Evolutionary conservation across 371 early-diverging fungal species (phyloP), one percentile per base, ranked within the genome.

Genomic region (Mucor ambiguus): DNA sequence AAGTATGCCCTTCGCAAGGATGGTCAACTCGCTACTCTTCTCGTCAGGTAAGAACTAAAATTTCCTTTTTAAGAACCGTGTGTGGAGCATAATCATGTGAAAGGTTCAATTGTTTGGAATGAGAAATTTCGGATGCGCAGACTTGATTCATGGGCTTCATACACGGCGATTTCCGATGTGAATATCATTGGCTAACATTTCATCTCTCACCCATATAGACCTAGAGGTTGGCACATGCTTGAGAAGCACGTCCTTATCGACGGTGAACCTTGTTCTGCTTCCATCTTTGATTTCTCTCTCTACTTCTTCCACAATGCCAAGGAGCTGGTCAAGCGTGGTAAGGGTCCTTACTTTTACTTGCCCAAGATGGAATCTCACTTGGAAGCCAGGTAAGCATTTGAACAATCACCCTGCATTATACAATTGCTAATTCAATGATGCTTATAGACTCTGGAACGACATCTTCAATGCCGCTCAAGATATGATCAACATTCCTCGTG

Each of bases 221-320:
- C 97, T 67, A 94, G 98, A 83, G 98, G 97, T 37, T 98, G 98
- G 98, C 98, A 98, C 79, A 84, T 98, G 89, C 95, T 93, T 69
- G 98, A 98, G 79, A 93, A 93, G 79, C 98, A 96, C 73, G 78
- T 98, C 60, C 79, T 95, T 49, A 78, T 98, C 35, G 97, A 97
- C 74, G 95, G 95, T 43, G 89, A 93, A 77, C 94, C 96, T 67
- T 79, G 84, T 63, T 95, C 98, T 26, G 98, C 90, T 24, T 93
- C 95, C 54, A 86, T 98, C 73, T 96, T 98, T 70, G 98, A 98
- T 83, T 98, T 97, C 81, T 96, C 84, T 37, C 85, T 98, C 64
- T 98, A 94, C 89, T 97, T 97, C 79, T 98, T 92, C 92, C 96
- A 98, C 86, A 96, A 96, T 77, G 97, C 94, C 65, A 83, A 87